phyloP scores from a whole-genome alignment of 441 rosid genomes.

The Adansonia gregorii region DNA sequence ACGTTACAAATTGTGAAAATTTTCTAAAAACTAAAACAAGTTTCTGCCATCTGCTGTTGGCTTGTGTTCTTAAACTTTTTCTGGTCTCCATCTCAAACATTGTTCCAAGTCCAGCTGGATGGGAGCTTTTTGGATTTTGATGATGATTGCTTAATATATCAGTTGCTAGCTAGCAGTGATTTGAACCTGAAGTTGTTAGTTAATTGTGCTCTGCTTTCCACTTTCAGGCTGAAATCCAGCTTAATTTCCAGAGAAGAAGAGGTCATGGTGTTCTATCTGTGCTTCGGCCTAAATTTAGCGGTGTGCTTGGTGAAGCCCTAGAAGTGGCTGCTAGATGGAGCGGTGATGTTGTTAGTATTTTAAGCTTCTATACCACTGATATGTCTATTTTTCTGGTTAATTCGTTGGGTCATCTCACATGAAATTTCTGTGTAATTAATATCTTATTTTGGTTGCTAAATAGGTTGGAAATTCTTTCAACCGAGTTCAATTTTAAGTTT shows the following conservation, averaged over 20 bases:
- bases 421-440: conserved; percentile 11
- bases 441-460: background rate
- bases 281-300: conserved; percentile 92
- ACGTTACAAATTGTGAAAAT: background rate
- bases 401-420: background rate
- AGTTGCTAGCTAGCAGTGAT: background rate
- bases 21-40: conserved; percentile 25
- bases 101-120: conserved; percentile 20
- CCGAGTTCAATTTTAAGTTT: background rate
- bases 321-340: conserved; percentile 99
- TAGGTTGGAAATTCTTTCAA: conserved; percentile 17
- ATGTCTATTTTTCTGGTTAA: conserved; percentile 25
- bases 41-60: conserved; percentile 14
- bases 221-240: conserved; percentile 97
- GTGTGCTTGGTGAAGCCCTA: conserved; percentile 96
- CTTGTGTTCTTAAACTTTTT: conserved; percentile 14
- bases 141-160: conserved; percentile 21
- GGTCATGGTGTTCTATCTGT: conserved; percentile 95
- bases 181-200: conserved; percentile 12
- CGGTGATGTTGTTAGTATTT: conserved; percentile 94
- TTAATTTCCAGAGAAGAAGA: conserved; percentile 93
- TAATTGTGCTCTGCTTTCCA: conserved; percentile 32
- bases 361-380: conserved; percentile 23
- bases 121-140: conserved; percentile 16
- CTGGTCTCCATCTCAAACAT: background rate